These are phyloP conservation scores for Nakazawaea siamensis DNA, from an alignment of 805 yeast species.

Conservation along the genomic window DNA sequence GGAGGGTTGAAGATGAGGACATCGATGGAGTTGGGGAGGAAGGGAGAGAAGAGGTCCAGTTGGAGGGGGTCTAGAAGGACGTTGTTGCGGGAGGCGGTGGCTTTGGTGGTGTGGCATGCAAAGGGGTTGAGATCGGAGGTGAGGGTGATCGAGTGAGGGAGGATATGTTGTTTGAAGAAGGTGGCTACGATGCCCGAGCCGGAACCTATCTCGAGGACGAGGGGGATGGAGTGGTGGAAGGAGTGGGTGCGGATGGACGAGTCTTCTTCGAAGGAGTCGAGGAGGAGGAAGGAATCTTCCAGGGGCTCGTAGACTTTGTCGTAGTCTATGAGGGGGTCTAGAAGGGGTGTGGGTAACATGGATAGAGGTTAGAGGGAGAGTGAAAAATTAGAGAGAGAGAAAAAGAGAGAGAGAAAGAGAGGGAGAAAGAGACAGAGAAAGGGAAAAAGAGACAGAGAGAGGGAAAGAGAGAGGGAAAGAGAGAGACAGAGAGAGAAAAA, in stretches of 20 bases:
- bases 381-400: background rate
- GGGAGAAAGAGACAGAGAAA: too few species aligned
- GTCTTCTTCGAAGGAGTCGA: conserved; percentile 73
- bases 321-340: conserved; percentile 40
- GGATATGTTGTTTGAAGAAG: conserved; percentile 53
- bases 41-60: conserved; percentile 44
- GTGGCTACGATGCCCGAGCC: conserved; percentile 90
- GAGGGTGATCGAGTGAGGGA: conserved; percentile 44
- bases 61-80: conserved; percentile 40
- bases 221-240: conserved; percentile 29
- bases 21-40: conserved; percentile 47
- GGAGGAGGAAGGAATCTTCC: conserved; percentile 80
- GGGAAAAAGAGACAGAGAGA: too few species aligned
- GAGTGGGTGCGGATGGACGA: conserved; percentile 13
- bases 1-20: conserved; percentile 90
- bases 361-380: background rate
- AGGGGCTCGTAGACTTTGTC: conserved; percentile 89
- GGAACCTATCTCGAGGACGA: conserved; percentile 79
- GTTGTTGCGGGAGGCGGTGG: conserved; percentile 30
- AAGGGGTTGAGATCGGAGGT: conserved; percentile 79
- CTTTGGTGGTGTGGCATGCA: conserved; percentile 50
- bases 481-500: too few species aligned
- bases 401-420: too few species aligned
- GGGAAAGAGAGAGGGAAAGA: too few species aligned
- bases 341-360: conserved; percentile 79